These are phyloP conservation scores for Acanthamoeba castellanii DNA, from an alignment of 208 protist species.

Conservation along the genomic window DNA sequence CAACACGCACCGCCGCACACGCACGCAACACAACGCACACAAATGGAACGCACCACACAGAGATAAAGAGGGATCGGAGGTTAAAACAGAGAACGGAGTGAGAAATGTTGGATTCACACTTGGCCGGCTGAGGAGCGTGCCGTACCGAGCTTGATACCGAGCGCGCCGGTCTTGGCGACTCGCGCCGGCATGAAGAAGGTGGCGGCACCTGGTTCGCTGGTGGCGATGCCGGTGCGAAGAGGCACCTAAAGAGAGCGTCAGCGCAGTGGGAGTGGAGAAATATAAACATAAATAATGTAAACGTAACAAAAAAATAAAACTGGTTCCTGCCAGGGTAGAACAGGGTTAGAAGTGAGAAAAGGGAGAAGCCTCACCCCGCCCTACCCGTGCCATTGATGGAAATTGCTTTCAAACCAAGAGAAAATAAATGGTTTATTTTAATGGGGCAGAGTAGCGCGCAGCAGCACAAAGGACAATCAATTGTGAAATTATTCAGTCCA, in stretches of 20 bases:
- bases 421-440: not conserved
- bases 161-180: conserved; percentile 18
- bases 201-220: not conserved
- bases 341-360: too few relatives aligned
- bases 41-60: not conserved
- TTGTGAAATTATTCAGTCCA: not conserved
- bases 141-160: conserved; percentile 44
- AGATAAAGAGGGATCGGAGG: too few relatives aligned
- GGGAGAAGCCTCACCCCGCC: too few relatives aligned
- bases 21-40: not conserved
- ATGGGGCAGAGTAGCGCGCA: too few relatives aligned
- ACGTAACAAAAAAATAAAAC: too few relatives aligned
- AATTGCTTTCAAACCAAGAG: too few relatives aligned
- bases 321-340: too few relatives aligned
- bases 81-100: too few relatives aligned
- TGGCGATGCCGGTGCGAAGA: not conserved
- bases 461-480: not conserved
- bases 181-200: conserved; percentile 56
- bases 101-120: not conserved
- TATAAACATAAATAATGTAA: too few relatives aligned
- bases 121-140: too few relatives aligned
- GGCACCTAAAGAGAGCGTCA: not conserved
- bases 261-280: too few relatives aligned
- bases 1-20: not conserved
- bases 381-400: too few relatives aligned